These are phyloP conservation scores for Beta lomatogona DNA, from an alignment of 179 eudicot species.

Conservation along the genomic window DNA sequence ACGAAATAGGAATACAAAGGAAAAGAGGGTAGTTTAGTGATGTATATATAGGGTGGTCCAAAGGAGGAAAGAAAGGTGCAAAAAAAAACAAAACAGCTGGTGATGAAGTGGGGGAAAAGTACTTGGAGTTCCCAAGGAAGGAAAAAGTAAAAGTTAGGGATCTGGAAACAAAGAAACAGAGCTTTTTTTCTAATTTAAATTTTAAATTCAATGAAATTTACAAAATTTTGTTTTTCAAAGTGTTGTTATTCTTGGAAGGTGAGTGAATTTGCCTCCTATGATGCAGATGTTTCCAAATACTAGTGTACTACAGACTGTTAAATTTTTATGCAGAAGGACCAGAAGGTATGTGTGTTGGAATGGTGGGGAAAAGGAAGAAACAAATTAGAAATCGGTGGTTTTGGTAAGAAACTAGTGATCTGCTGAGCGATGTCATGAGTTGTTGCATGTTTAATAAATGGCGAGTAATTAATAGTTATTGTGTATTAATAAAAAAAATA, in stretches of 20 bases:
- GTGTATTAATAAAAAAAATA: too few relatives aligned
- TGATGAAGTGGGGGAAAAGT: constrained; percentile 22
- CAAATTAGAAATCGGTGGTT: constrained; percentile 17
- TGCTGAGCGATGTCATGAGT: too few relatives aligned
- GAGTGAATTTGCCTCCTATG: constrained; percentile 13
- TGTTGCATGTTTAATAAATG: too few relatives aligned
- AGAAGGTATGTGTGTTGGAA: constrained; percentile 5
- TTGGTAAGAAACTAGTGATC: not conserved
- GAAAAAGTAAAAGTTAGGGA: constrained; percentile 23
- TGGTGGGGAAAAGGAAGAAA: constrained; percentile 8
- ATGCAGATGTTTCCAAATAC: constrained; percentile 14
- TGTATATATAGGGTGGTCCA: constrained; percentile 23
- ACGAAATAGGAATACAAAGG: not conserved
- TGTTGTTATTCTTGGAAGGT: constrained; percentile 20
- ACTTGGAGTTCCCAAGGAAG: constrained; percentile 23
- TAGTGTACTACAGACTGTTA: too few relatives aligned
- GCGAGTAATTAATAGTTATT: too few relatives aligned
- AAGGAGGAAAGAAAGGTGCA: constrained; percentile 19
- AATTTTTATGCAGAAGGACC: too few relatives aligned
- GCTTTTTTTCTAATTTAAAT: not conserved
- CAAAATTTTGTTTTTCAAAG: too few relatives aligned
- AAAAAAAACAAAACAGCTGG: constrained; percentile 33
- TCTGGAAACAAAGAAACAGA: constrained; percentile 17
- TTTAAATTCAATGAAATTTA: not conserved
- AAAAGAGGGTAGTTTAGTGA: constrained; percentile 4